Conservation (phyloP, 148 eudicot genomes). For the Spergularia bocconei region DNA sequence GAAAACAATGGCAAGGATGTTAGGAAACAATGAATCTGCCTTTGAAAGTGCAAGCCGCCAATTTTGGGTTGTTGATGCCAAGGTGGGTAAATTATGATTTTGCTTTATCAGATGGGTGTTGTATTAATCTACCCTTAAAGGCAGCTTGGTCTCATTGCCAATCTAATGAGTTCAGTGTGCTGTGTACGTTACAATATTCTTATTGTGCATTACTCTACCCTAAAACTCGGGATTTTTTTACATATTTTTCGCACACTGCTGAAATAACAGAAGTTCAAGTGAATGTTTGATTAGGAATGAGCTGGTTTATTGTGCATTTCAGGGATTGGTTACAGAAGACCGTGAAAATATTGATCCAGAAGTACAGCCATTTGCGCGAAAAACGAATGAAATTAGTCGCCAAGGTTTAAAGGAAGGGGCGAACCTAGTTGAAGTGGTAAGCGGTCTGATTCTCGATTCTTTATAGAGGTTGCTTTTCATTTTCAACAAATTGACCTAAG, state of each 20-base stretch:
- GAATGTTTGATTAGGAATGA: conserved; percentile 7
- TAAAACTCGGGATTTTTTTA: conserved; percentile 5
- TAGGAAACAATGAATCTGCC: conserved; percentile 79
- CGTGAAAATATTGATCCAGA: conserved; percentile 80
- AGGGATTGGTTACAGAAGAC: conserved; percentile 90
- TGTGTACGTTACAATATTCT: neutral
- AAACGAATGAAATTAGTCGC: conserved; percentile 68
- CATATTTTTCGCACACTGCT: neutral
- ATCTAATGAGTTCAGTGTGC: neutral
- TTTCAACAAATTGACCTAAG: neutral
- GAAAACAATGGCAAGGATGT: conserved; percentile 98
- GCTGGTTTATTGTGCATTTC: conserved; percentile 10
- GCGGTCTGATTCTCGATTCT: conserved; percentile 23
- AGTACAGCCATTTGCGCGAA: conserved; percentile 86
- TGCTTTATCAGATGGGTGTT: neutral
- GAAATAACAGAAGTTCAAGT: conserved; percentile 14
- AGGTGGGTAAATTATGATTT: conserved; percentile 42
- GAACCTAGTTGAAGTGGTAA: conserved; percentile 83
- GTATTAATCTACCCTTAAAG: neutral
- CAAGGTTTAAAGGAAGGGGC: conserved; percentile 94
- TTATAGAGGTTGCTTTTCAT: neutral
- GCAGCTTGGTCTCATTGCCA: neutral
- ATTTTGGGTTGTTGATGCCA: conserved; percentile 98
- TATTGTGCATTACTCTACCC: too few relatives aligned
- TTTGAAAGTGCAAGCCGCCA: conserved; percentile 94